phyloP scores from a whole-genome alignment of 2,329 filamentous ascomycete genomes.

The Alternaria conjuncta region DNA sequence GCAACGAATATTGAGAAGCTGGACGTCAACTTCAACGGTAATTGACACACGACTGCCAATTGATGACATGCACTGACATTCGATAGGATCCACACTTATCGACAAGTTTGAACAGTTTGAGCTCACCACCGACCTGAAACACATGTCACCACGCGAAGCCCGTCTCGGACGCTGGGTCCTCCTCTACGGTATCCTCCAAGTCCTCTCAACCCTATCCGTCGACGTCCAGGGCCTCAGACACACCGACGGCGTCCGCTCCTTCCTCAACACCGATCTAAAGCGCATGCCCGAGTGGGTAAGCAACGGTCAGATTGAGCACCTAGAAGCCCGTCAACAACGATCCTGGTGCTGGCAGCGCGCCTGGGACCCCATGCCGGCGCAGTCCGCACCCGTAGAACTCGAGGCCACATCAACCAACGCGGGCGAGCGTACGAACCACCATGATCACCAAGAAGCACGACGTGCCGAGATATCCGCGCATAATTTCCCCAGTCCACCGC shows the following conservation, averaged over 20 bases:
- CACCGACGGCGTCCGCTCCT: conserved; percentile 48
- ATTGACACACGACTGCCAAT: background rate
- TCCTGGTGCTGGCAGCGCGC: conserved; percentile 47
- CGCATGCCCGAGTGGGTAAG: conserved; percentile 48
- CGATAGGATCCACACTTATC: conserved; percentile 47
- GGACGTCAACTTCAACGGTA: conserved; percentile 46
- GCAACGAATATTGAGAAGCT: conserved; percentile 51
- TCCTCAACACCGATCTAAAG: conserved; percentile 49
- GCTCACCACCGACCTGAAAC: conserved; percentile 42
- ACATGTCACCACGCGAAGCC: conserved; percentile 47
- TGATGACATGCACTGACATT: conserved; percentile 7
- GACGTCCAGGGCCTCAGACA: conserved; percentile 49
- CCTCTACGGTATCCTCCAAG: conserved; percentile 51
- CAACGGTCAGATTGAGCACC: conserved; percentile 28
- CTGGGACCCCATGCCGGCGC: conserved; percentile 34
- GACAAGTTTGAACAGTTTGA: conserved; percentile 53
- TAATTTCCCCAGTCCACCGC: conserved; percentile 9
- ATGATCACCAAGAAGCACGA: background rate
- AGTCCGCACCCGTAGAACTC: conserved; percentile 38
- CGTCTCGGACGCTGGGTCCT: conserved; percentile 54
- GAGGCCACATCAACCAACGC: conserved; percentile 24
- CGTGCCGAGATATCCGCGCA: conserved; percentile 1
- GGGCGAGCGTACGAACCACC: background rate
- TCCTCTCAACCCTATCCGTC: conserved; percentile 51
- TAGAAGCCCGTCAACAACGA: conserved; percentile 40